A percentile compares a stretch with the other conserved stretches of the same genome.
These are phyloP conservation scores for Fraxinus baroniana DNA, from an alignment of 305 asterid genomes.

Conservation along the genomic window DNA sequence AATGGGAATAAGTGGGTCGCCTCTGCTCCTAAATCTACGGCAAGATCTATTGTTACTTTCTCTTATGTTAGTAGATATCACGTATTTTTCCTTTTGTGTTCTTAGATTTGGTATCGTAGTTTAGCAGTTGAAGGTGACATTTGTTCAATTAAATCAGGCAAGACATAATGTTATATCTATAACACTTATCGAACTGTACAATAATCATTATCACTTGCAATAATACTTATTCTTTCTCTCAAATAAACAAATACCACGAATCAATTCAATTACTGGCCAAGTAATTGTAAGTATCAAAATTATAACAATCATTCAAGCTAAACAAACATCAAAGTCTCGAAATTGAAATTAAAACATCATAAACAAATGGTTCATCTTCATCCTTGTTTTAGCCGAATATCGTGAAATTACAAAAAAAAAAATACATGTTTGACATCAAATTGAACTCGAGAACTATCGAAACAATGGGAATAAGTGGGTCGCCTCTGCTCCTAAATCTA, in stretches of 20 bases:
- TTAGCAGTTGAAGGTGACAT: not conserved
- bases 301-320: not conserved
- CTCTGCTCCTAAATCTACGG: not conserved
- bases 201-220: not conserved
- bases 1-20: not conserved
- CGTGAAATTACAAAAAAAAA: not conserved
- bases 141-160: not conserved
- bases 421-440: not conserved
- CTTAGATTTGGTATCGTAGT: not conserved
- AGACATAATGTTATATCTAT: not conserved
- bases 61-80: not conserved
- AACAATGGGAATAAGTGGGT: not conserved
- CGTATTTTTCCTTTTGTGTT: too few species aligned
- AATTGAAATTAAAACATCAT: not conserved
- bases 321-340: not conserved
- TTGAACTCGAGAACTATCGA: not conserved
- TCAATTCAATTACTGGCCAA: not conserved
- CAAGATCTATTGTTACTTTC: not conserved
- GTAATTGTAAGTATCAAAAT: not conserved
- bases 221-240: not conserved
- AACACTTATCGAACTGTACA: not conserved
- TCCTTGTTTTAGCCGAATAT: not conserved
- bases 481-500: not conserved
- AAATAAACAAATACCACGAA: not conserved
- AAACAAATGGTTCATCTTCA: not conserved